These are phyloP conservation scores for Amauroascus niger DNA, from an alignment of 2,329 filamentous ascomycete genomes.

Conservation along the genomic window DNA sequence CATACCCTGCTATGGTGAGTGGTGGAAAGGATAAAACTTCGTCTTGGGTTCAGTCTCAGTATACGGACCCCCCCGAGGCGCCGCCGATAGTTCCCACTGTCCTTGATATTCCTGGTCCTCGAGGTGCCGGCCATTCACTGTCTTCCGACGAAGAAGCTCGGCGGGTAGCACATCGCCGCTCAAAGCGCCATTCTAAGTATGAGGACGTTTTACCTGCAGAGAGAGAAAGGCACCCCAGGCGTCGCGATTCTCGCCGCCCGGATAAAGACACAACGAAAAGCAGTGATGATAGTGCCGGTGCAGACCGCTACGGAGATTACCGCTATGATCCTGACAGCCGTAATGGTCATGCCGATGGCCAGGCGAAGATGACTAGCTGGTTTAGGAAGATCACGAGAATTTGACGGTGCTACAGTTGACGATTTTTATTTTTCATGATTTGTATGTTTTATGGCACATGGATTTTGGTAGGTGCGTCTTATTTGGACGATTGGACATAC, in stretches of 20 bases:
- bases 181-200: conserved; percentile 34
- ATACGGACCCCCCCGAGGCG: conserved; percentile 40
- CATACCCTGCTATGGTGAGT: conserved; percentile 25
- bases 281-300: conserved; percentile 34
- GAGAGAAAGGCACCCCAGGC: conserved; percentile 28
- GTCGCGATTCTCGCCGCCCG: conserved; percentile 25
- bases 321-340: conserved; percentile 18
- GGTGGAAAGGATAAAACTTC: conserved; percentile 41
- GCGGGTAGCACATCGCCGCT: conserved; percentile 30
- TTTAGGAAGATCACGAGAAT: conserved; percentile 36
- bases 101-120: conserved; percentile 32
- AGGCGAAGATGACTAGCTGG: conserved; percentile 35
- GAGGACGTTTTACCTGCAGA: conserved; percentile 34
- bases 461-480: too few relatives aligned
- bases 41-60: conserved; percentile 42
- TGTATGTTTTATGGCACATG: background rate
- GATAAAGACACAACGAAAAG: conserved; percentile 30
- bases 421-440: background rate
- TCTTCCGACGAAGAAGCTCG: conserved; percentile 38
- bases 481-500: background rate
- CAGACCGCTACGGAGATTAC: conserved; percentile 28
- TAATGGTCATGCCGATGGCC: conserved; percentile 20
- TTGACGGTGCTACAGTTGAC: conserved; percentile 16
- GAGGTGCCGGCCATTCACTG: conserved; percentile 27
- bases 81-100: conserved; percentile 40